Base-by-base conservation (phyloP, 2,329 filamentous ascomycete genomes). In the Tolypocladium tropicale region DNA sequence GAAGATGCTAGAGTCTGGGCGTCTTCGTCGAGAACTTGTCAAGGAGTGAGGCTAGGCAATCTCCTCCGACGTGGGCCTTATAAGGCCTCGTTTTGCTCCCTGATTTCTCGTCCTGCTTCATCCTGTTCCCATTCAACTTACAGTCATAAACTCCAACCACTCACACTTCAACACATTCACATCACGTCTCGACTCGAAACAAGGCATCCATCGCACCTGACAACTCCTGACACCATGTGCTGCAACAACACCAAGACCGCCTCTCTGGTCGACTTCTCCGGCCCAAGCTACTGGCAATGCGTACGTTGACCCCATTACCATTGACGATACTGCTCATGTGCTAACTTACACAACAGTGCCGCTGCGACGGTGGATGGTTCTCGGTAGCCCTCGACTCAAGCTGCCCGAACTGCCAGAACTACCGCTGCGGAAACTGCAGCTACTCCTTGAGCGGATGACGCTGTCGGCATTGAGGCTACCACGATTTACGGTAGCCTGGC, bases 391-490 rank as follows among this genome's bases (percentile, higher is more conserved):
- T 61, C 23, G 56, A 64, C 53, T 34, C 49, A 16, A 59, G 51
- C 46, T 64, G 61, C 55, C 62, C 61, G 4, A 52, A 57, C 36
- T 64, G 62, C 57, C 61, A 60, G 6, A 23, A 30, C 9, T 23
- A 10, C 21, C 66, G 65, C 2, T 68, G 66, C 49, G 0, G 0
- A 0, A 2, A 53, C 33, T 68, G 66, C 53, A n/a, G 4, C 33
- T 67, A 65, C 55, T 55, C 63, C 1, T 41, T 33, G 34, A n/a
- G 25, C 23, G 36, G 4, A 32, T 58, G 50, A 34, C 6, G 4
- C 18, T 7, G 18, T 18, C 12, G 28, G 30, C 46, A 30, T 21
- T 3, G 28, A 32, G 9, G 28, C 46, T 12, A n/a, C 46, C 46
- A 16, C 18, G 16, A 32, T 49, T 4, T 4, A n/a, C 50, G 52